Evolutionary conservation across 352 stramenopile species (phyloP).

Genomic region (Pythium brassicae): DNA sequence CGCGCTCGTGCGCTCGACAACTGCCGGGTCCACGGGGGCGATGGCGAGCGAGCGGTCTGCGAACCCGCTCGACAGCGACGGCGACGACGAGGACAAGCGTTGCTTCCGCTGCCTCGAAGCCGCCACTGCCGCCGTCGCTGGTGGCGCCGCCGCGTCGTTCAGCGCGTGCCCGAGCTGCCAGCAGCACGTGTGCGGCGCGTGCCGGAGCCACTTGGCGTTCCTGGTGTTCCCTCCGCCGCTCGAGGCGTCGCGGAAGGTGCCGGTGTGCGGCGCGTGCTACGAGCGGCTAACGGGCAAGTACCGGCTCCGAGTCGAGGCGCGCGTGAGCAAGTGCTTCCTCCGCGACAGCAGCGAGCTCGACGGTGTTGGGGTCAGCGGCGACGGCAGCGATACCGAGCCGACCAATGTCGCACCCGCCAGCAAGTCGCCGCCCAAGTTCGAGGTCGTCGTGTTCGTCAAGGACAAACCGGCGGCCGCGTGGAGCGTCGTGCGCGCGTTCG

Average conservation of each 20-base stretch:
- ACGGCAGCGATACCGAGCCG: conserved; percentile 10
- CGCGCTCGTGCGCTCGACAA: conserved; percentile 10
- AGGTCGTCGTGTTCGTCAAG: conserved; percentile 60
- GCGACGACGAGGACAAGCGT: conserved; percentile 45
- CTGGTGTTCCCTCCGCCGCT: conserved; percentile 62
- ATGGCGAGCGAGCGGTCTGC: conserved; percentile 4
- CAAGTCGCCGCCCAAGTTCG: conserved; percentile 22
- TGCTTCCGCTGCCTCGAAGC: conserved; percentile 56
- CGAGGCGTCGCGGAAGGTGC: conserved; percentile 54
- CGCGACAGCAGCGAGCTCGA: conserved; percentile 12
- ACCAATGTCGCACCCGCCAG: conserved; percentile 3
- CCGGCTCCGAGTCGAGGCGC: conserved; percentile 58
- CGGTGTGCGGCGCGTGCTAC: conserved; percentile 68
- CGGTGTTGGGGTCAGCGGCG: background rate
- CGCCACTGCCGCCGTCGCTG: conserved; percentile 16
- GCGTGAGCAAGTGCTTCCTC: conserved; percentile 69
- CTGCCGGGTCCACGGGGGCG: conserved; percentile 5
- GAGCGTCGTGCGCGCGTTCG: conserved; percentile 65
- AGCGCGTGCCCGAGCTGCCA: conserved; percentile 51
- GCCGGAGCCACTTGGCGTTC: conserved; percentile 60
- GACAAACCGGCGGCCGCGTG: conserved; percentile 53
- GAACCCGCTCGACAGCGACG: conserved; percentile 15
- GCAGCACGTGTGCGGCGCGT: conserved; percentile 56
- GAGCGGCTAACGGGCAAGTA: conserved; percentile 56
- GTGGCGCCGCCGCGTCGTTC: background rate